Base-by-base conservation (phyloP, 2,329 filamentous ascomycete species). In the Ceratocystis albifundus region DNA sequence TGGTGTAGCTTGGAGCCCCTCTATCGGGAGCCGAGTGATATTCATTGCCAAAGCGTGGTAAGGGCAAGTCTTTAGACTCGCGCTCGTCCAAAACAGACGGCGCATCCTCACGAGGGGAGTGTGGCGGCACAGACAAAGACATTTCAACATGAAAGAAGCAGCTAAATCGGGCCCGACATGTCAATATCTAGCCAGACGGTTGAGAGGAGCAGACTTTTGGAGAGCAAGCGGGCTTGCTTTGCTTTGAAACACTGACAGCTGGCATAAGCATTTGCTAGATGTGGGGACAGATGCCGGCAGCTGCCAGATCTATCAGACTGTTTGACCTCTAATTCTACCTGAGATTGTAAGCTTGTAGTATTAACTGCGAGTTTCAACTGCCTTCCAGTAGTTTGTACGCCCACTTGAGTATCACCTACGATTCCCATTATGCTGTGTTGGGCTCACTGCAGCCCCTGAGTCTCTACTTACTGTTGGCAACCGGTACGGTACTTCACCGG, bases 1-100 rank as follows among this genome's bases (percentile, higher is more conserved):
- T 73, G 30, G 69, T 65, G 62, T 66, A 68, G 28, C 68, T 65
- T 20, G 68, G 69, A 2, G 69, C 69, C 25, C 62, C 68, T 17
- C 55, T 53, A 30, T 36, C 7, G 4, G 30, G 15, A 32, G 4
- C 25, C 17, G 55, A 32, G 17, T 59, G 55, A 8, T 59, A 28
- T 8, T 59, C 12, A 30, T 28, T 8, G 15, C 28, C 55, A 17
- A 59, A 20, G 55, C 28, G 28, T 32, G 25, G 55, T n/a, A 32
- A 17, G 17, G 55, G 8, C 22, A 25, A n/a, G 61, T 44, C 41
- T 20, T 30, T 22, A 63, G 32, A n/a, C 25, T 48, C 61, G 20
- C 22, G 61, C 3, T 63, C 61, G 17, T 63, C 61, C 10, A 22
- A 17, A 10, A 45, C 30, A 6, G 61, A 63, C 20, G 32, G 55